phyloP scores from a whole-genome alignment of 1,284 basidiomycete species.

The Agroathelia rolfsii region DNA sequence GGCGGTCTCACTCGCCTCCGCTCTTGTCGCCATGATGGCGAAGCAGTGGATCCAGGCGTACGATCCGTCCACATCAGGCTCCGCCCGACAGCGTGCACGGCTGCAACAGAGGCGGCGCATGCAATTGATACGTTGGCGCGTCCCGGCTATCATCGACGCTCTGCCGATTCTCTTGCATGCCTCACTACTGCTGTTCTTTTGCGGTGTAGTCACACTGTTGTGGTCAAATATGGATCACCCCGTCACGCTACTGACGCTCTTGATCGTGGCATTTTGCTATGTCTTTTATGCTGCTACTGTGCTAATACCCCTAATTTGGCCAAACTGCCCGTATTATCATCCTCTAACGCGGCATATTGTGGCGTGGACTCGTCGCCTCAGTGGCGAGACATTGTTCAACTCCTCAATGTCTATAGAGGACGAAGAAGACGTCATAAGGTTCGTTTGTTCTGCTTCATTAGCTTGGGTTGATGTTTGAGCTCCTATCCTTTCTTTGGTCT shows the following conservation, averaged over 20 bases:
- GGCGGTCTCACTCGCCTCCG: conserved; percentile 28
- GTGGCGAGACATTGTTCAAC: too few species aligned
- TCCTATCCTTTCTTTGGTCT: not conserved
- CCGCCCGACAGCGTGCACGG: conserved; percentile 25
- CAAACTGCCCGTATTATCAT: conserved; percentile 32
- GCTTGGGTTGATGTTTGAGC: conserved; percentile 7
- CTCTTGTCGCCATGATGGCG: conserved; percentile 31
- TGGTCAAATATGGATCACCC: conserved; percentile 26
- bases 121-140: conserved; percentile 26
- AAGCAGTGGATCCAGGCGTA: conserved; percentile 36
- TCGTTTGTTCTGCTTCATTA: conserved; percentile 5
- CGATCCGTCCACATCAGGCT: conserved; percentile 20
- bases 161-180: conserved; percentile 33
- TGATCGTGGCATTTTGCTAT: conserved; percentile 26
- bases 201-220: conserved; percentile 29
- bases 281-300: conserved; percentile 27
- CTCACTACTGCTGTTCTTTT: conserved; percentile 33
- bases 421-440: too few species aligned
- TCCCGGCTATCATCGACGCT: conserved; percentile 14
- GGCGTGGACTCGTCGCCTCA: conserved; percentile 10
- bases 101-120: conserved; percentile 26
- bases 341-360: conserved; percentile 28
- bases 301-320: conserved; percentile 27
- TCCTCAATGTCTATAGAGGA: too few species aligned
- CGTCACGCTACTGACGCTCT: conserved; percentile 24